Evolutionary conservation across 495 filamentous ascomycete species (phyloP).

Genomic region (Podospora bellae-mahoneyi): DNA sequence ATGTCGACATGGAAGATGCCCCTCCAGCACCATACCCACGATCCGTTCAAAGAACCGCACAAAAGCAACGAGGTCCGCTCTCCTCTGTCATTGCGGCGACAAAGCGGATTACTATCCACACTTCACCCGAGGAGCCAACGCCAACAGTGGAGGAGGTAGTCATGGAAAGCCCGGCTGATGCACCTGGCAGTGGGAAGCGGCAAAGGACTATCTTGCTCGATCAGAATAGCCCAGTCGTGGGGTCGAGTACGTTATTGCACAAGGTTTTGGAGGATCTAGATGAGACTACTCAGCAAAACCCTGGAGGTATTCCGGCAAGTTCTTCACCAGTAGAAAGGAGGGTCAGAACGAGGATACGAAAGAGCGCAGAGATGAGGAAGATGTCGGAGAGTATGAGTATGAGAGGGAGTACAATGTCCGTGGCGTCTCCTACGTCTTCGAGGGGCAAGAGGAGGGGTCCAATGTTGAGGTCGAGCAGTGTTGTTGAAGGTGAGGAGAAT

Average conservation of each 20-base stretch:
- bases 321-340: slow-evolving; percentile 11
- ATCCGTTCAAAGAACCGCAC: not conserved
- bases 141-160: slow-evolving; percentile 8
- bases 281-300: not conserved
- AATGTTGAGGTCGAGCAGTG: slow-evolving; percentile 1
- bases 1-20: slow-evolving; percentile 8
- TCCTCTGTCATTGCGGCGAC: slow-evolving; percentile 9
- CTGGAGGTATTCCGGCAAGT: not conserved
- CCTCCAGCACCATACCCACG: not conserved
- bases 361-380: slow-evolving; percentile 5
- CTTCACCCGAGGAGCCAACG: not conserved
- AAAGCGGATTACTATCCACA: slow-evolving; percentile 1
- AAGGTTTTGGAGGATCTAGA: slow-evolving; percentile 10
- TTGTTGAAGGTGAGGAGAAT: not conserved
- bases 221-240: slow-evolving; percentile 2
- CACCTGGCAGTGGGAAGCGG: slow-evolving; percentile 8
- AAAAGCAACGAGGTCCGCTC: slow-evolving; percentile 1
- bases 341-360: slow-evolving; percentile 9
- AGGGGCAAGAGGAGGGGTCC: not conserved
- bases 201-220: not conserved
- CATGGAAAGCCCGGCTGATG: slow-evolving; percentile 11
- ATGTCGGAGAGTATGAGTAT: slow-evolving; percentile 8
- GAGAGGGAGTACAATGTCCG: not conserved
- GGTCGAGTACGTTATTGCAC: slow-evolving; percentile 2
- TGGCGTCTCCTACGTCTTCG: not conserved